Base-by-base conservation (phyloP, 2,329 filamentous ascomycete species). In the Zymoseptoria passerinii region DNA sequence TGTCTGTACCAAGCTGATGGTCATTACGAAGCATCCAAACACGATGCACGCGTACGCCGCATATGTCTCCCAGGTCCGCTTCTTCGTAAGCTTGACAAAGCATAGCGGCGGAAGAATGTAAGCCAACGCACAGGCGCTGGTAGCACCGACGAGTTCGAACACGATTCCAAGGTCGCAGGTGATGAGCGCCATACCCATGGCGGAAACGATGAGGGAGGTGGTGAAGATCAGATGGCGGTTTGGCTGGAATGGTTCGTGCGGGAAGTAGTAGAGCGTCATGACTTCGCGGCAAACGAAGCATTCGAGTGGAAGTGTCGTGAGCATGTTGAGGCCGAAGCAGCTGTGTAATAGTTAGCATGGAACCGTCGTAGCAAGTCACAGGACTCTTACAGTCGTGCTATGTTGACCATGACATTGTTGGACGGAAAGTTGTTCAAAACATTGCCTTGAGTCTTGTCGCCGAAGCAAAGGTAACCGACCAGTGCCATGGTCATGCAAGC, bases 271-370 rank as follows among this genome's bases (percentile, higher is more conserved):
- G 63, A 90, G 91, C 66, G 90, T 83, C 89, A 96, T 95, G 63
- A 96, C 92, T 75, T 96, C 94, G 69, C 94, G 85, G 75, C 94
- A 99, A 56, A 99, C 94, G 73, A 99, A 99, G 16, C 91, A 92
- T 78, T 99, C 94, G 60, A 99, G 86, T 0, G 94, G 94, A 40
- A 99, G 80, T 1, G 94, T 97, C 13, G 94, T 96, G 68, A 99
- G 84, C 94, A 99, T 99, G 80, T 99, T 99, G 65, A 99, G 82
- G 1, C 94, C 94, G 71, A 99, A 97, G 76, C 90, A 96, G 54
- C 79, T 81, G 48, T 27, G 48, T 52, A 6, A 50, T 3, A 48
- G 48, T 57, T 23, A 49, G 10, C 44, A 52, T 40, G 29, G 13
- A 40, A 28, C 16, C 13, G 23, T 18, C 16, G 5, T 20, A n/a